Base-by-base conservation (phyloP, 805 yeast genomes). In the Wickerhamomyces mucosus region DNA sequence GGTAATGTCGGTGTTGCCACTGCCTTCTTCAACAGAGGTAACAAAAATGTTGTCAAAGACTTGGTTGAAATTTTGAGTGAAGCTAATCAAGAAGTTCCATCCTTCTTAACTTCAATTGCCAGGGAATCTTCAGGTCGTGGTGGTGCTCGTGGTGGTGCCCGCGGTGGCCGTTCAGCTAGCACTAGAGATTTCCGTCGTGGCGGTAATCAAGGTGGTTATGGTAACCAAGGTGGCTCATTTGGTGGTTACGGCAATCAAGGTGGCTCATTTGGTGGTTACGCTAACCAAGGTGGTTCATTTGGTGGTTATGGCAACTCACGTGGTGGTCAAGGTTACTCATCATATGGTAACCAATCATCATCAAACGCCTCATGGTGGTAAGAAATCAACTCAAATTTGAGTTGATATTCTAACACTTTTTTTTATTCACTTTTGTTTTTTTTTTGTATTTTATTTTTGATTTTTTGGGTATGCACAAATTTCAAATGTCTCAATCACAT, bases 1-100 rank as follows among this genome's bases (percentile, higher is more conserved):
- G 98, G 98, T 74, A 92, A 92, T 69, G 78, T 81, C 41, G 99
- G 99, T 82, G 71, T 83, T 50, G 96, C 99, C 44, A 88, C 96
- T 46, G 95, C 99, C 31, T 92, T 92, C 70, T 84, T 92, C 67
- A 92, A 92, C 80, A 82, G 97, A 67, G 81, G 80, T 59, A 92
- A 86, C 75, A 75, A 72, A 55, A 86, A 86, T 55, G 71, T 94
- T 51, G 89, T 75, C 45, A 83, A 83, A 60, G 96, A 86, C 41
- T 66, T 92, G 59, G 61, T 85, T 53, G 95, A 84, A 34, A 72
- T 92, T 49, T 75, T 92, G 53, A 58, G 75, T 45, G 99, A 92
- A 66, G 96, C 98, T 41, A 89, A 92, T 68, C 99, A 92, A 69
- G 97, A 89, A 60, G 81, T 88, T 43, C 99, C 99, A 44, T 73